These are phyloP conservation scores for Xylariaceae sp. DNA, from an alignment of 2,329 filamentous ascomycete genomes.

Conservation along the genomic window DNA sequence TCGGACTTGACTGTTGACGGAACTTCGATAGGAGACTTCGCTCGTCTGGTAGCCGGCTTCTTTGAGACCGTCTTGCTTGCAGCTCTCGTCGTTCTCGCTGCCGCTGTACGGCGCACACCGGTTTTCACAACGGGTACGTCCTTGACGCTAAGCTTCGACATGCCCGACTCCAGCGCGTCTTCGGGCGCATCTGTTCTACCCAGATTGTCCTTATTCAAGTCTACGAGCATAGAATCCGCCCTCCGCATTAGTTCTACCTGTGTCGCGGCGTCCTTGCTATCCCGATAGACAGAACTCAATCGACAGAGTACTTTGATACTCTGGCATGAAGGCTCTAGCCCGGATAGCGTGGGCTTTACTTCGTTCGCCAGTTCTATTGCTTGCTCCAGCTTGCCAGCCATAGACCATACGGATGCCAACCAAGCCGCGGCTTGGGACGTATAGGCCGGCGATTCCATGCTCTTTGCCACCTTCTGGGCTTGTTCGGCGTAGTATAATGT, in stretches of 20 bases:
- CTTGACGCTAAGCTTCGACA: conserved; percentile 40
- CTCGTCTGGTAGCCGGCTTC: conserved; percentile 33
- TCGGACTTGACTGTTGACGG: conserved; percentile 23
- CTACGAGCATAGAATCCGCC: conserved; percentile 52
- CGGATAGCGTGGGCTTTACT: conserved; percentile 55
- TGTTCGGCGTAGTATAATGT: conserved; percentile 87
- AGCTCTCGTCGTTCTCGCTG: conserved; percentile 24
- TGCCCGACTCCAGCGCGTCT: conserved; percentile 41
- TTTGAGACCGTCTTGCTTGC: conserved; percentile 33
- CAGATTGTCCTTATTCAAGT: conserved; percentile 32
- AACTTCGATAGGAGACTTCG: conserved; percentile 13
- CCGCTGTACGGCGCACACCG: conserved; percentile 19
- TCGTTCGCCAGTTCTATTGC: conserved; percentile 58
- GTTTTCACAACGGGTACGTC: conserved; percentile 32
- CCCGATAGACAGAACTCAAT: conserved; percentile 59
- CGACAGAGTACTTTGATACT: conserved; percentile 55
- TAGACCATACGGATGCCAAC: conserved; percentile 58
- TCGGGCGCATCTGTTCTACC: conserved; percentile 7
- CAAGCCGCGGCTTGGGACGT: conserved; percentile 57
- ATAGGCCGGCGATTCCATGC: conserved; percentile 65
- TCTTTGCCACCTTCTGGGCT: conserved; percentile 74
- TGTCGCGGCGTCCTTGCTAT: conserved; percentile 48
- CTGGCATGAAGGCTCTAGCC: conserved; percentile 47
- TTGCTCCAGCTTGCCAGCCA: conserved; percentile 61
- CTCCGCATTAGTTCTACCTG: conserved; percentile 48